A percentile compares a stretch with the other conserved stretches of the same genome.
These are phyloP conservation scores for Xanthoceras sorbifolium DNA, from an alignment of 345 rosid genomes.

Conservation along the genomic window DNA sequence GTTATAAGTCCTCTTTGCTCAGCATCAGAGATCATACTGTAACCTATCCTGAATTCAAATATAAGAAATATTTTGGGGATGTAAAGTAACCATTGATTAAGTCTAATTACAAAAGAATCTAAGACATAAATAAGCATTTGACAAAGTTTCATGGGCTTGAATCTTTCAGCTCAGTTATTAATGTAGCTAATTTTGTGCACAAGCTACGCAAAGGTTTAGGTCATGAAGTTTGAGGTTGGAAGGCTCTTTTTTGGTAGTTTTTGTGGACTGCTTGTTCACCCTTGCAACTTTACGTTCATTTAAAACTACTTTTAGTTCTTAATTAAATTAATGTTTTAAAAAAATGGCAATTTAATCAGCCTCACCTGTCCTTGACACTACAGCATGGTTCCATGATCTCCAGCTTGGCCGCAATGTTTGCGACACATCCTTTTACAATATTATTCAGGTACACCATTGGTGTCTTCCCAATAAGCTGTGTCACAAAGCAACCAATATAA, in stretches of 20 bases:
- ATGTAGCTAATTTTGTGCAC: constrained; percentile 5
- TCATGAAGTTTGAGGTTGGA: constrained; percentile 3
- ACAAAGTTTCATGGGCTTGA: neutral
- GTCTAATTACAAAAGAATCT: neutral
- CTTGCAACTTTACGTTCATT: neutral
- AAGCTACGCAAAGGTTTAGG: constrained; percentile 8
- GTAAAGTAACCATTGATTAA: neutral
- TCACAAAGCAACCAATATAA: constrained; percentile 19
- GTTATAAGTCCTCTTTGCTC: constrained; percentile 74
- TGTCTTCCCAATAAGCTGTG: constrained; percentile 87
- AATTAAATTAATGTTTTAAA: neutral
- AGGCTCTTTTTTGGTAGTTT: neutral
- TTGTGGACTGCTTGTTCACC: neutral
- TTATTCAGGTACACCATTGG: constrained; percentile 95
- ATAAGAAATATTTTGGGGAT: constrained; percentile 8
- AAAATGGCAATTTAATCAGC: neutral
- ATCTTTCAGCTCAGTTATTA: neutral
- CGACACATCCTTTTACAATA: constrained; percentile 75
- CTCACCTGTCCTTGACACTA: constrained; percentile 89
- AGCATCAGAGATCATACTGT: constrained; percentile 90
- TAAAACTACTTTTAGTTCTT: neutral
- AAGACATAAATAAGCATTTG: neutral
- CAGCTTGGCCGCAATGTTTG: constrained; percentile 87
- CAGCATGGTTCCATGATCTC: constrained; percentile 91
- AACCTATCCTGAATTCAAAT: constrained; percentile 65